A percentile compares a stretch with the other conserved stretches of the same genome.
These are phyloP conservation scores for Apiospora hydei DNA, from an alignment of 2,329 filamentous ascomycete genomes.

Conservation along the genomic window DNA sequence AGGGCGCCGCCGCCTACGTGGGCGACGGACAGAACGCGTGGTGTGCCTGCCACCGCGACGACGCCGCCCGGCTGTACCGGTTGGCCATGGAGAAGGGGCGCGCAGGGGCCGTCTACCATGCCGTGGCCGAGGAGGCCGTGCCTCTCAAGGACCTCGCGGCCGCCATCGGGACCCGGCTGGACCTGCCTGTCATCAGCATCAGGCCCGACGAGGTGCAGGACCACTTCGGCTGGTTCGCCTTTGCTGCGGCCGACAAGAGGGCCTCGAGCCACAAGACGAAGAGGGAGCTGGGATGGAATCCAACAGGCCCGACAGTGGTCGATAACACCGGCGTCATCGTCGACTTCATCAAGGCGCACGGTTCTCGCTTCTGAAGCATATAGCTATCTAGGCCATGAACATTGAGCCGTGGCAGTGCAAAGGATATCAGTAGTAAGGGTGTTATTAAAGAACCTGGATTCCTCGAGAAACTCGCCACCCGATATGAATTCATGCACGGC, in stretches of 20 bases:
- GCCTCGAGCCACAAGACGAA: not conserved
- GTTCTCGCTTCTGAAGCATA: not conserved
- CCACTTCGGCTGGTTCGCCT: not conserved
- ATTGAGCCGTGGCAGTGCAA: not conserved
- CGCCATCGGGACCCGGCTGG: not conserved
- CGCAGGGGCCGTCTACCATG: not conserved
- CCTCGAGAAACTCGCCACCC: not conserved
- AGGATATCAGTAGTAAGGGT: not conserved
- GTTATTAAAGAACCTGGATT: not conserved
- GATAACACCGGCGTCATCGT: not conserved
- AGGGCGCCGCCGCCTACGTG: not conserved
- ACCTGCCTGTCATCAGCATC: not conserved
- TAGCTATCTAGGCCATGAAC: not conserved
- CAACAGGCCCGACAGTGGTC: not conserved
- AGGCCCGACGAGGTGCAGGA: not conserved
- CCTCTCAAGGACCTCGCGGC: not conserved
- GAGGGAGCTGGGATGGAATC: not conserved
- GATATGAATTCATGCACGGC: not conserved
- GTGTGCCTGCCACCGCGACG: not conserved
- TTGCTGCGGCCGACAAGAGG: not conserved
- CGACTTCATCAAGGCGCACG: not conserved
- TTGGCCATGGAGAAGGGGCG: not conserved
- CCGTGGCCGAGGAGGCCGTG: slow-evolving; percentile 2
- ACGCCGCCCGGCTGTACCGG: slow-evolving; percentile 6
- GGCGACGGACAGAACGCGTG: not conserved